phyloP scores from a whole-genome alignment of 352 stramenopile genomes.

The Phytopythium helicoides region DNA sequence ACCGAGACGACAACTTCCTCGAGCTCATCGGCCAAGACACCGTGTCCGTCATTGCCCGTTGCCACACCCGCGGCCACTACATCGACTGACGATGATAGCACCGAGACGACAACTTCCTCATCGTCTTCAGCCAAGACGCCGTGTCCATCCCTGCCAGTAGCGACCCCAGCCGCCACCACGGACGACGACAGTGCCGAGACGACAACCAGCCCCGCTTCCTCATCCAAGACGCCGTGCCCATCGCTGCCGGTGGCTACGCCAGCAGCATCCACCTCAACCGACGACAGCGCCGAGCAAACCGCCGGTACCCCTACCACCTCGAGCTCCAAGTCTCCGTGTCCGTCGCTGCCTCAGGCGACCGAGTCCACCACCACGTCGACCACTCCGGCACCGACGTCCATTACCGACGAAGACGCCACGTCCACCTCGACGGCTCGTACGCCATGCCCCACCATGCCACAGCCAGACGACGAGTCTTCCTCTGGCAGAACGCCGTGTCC shows the following conservation, averaged over 20 bases:
- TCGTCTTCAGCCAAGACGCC: neutral
- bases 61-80: neutral
- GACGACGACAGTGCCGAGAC: slow-evolving; percentile 11
- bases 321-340: slow-evolving; percentile 18
- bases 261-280: slow-evolving; percentile 14
- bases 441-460: slow-evolving; percentile 20
- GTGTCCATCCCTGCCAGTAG: neutral
- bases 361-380: slow-evolving; percentile 11
- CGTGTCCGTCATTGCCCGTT: slow-evolving; percentile 2
- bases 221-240: slow-evolving; percentile 6
- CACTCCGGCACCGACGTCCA: slow-evolving; percentile 17
- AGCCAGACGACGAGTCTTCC: slow-evolving; percentile 13
- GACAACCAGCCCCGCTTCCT: slow-evolving; percentile 4
- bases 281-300: slow-evolving; percentile 11
- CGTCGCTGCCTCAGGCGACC: slow-evolving; percentile 28
- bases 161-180: slow-evolving; percentile 22
- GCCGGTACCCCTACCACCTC: neutral
- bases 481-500: slow-evolving; percentile 18
- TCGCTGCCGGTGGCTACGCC: slow-evolving; percentile 13
- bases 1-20: slow-evolving; percentile 5
- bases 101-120: neutral
- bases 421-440: slow-evolving; percentile 16
- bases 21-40: neutral
- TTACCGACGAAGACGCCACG: slow-evolving; percentile 8
- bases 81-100: neutral